phyloP scores from a whole-genome alignment of 805 yeast genomes.

The Lipomyces spencermartinsiae region DNA sequence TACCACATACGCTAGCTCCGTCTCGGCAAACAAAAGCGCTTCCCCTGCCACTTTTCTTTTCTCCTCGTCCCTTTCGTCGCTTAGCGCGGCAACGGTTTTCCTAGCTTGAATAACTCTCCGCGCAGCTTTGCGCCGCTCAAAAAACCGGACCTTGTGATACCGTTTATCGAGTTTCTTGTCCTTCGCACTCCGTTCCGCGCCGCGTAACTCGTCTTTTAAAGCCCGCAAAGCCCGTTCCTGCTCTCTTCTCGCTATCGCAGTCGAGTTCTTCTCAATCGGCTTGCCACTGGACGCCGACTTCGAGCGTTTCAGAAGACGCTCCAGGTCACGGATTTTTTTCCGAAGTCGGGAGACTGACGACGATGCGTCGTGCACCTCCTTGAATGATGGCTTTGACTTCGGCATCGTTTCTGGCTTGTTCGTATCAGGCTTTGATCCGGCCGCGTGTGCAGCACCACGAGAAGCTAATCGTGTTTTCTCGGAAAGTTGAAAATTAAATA shows the following conservation, averaged over 20 bases:
- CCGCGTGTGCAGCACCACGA: neutral
- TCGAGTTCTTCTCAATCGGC: slow-evolving; percentile 68
- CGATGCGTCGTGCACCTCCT: slow-evolving; percentile 11
- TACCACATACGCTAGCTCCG: slow-evolving; percentile 37
- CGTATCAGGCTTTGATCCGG: neutral
- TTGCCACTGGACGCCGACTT: slow-evolving; percentile 51
- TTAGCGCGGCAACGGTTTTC: slow-evolving; percentile 7
- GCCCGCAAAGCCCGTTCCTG: slow-evolving; percentile 75
- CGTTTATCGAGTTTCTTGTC: slow-evolving; percentile 65
- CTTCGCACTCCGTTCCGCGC: slow-evolving; percentile 53
- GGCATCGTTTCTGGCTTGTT: slow-evolving; percentile 9
- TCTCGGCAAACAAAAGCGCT: slow-evolving; percentile 22
- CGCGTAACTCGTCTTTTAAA: slow-evolving; percentile 61
- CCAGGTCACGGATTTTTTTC: slow-evolving; percentile 86
- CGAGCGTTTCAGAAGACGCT: slow-evolving; percentile 64
- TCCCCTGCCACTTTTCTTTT: slow-evolving; percentile 6
- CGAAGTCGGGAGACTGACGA: slow-evolving; percentile 56
- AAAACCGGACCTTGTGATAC: slow-evolving; percentile 92
- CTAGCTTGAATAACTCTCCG: slow-evolving; percentile 32
- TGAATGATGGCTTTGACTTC: slow-evolving; percentile 9
- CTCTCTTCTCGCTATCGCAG: slow-evolving; percentile 54
- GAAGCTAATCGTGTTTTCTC: neutral
- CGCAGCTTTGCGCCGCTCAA: slow-evolving; percentile 47
- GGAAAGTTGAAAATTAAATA: no score
- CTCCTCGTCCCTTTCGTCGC: slow-evolving; percentile 15